phyloP scores from a whole-genome alignment of 306 rosid genomes.

The Malus asiatica region DNA sequence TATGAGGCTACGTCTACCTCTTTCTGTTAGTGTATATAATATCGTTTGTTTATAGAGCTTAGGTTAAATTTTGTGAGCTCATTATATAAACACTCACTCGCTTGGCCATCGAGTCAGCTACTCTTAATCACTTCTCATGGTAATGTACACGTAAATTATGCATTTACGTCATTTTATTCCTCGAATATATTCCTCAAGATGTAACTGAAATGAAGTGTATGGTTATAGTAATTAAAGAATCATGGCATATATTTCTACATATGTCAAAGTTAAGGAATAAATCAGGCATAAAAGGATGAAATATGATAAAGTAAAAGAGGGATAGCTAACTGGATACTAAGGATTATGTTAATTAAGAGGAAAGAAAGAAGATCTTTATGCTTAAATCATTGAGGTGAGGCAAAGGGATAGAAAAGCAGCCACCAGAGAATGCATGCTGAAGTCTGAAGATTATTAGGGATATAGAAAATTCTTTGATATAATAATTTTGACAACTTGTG shows the following conservation, averaged over 20 bases:
- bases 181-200: constrained; percentile 15
- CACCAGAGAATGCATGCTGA: neutral
- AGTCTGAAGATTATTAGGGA: neutral
- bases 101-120: neutral
- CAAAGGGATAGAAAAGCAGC: constrained; percentile 13
- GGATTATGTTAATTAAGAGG: neutral
- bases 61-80: no score
- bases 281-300: neutral
- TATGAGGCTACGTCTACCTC: no score
- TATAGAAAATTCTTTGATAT: neutral
- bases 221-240: neutral
- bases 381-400: constrained; percentile 6
- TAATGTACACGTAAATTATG: neutral
- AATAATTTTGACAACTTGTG: constrained; percentile 19
- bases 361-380: neutral
- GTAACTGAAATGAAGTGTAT: neutral
- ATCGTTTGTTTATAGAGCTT: no score
- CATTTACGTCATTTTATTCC: neutral
- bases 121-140: neutral
- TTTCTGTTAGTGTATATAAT: no score
- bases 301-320: neutral
- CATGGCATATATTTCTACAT: neutral
- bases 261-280: constrained; percentile 3
- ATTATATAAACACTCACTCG: no score
- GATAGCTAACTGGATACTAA: neutral